Evolutionary conservation across 2,329 filamentous ascomycete genomes (phyloP).

Genomic region (Neonectria sp.): DNA sequence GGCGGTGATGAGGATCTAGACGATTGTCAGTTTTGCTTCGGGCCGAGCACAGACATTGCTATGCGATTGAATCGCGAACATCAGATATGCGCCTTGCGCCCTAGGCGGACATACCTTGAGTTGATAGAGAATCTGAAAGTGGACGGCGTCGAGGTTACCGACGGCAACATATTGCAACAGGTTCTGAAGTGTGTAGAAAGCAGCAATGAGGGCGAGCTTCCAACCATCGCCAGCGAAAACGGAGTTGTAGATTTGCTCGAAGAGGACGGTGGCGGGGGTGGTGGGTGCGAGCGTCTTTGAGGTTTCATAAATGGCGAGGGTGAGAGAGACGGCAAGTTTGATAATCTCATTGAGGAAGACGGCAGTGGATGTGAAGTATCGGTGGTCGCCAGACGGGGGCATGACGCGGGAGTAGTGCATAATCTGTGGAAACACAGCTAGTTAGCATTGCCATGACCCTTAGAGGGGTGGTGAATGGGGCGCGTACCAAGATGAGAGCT

Average conservation of each 20-base stretch:
- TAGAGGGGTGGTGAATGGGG: slow-evolving; percentile 28
- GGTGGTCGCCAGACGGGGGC: slow-evolving; percentile 85
- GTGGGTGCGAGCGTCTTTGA: slow-evolving; percentile 83
- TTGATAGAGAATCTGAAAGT: slow-evolving; percentile 95
- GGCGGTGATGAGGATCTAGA: slow-evolving; percentile 86
- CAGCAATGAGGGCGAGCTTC: slow-evolving; percentile 92
- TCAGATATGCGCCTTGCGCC: neutral
- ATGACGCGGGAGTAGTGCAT: slow-evolving; percentile 97
- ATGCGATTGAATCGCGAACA: neutral
- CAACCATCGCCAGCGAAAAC: slow-evolving; percentile 94
- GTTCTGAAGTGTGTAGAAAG: slow-evolving; percentile 92
- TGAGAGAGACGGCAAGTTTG: slow-evolving; percentile 89
- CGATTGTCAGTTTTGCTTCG: slow-evolving; percentile 11
- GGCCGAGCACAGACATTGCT: neutral
- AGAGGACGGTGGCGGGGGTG: slow-evolving; percentile 84
- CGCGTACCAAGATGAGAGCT: slow-evolving; percentile 77
- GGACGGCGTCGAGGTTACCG: slow-evolving; percentile 91
- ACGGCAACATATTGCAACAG: slow-evolving; percentile 94
- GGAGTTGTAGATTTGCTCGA: slow-evolving; percentile 82
- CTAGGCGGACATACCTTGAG: slow-evolving; percentile 75
- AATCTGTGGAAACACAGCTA: slow-evolving; percentile 66
- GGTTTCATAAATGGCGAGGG: slow-evolving; percentile 89
- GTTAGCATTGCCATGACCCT: slow-evolving; percentile 78
- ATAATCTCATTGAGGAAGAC: slow-evolving; percentile 95
- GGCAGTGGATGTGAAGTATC: slow-evolving; percentile 94